Percentiles rank a stretch among this genome's conserved stretches.
Evolutionary conservation across 441 rosid species (phyloP).

Genomic region (Brassica hybrid): DNA sequence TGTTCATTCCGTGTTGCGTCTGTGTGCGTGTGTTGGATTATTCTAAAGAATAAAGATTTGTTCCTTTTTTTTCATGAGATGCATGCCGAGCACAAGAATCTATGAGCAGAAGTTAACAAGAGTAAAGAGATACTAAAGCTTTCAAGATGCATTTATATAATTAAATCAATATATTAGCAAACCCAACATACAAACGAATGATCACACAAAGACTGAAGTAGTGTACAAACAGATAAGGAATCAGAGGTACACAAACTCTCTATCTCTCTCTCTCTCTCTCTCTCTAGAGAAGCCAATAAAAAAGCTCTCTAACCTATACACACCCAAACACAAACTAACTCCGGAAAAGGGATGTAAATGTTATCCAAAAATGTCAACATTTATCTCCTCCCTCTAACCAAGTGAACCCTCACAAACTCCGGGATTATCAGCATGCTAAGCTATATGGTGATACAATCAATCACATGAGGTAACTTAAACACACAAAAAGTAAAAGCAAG

Average conservation of each 20-base stretch:
- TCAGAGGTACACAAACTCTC: conserved; percentile 25
- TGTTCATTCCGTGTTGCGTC: background rate
- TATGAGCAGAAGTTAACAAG: too few species aligned
- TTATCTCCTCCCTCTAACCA: conserved; percentile 32
- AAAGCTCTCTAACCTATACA: conserved; percentile 32
- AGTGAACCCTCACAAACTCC: background rate
- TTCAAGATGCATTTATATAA: too few species aligned
- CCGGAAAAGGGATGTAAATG: conserved; percentile 10
- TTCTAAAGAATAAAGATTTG: conserved; percentile 1
- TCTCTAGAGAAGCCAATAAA: conserved; percentile 16
- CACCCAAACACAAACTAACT: conserved; percentile 22
- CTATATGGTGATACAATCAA: conserved; percentile 53
- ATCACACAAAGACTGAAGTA: conserved; percentile 31
- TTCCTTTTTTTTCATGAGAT: background rate
- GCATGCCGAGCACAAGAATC: too few species aligned
- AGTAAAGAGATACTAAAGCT: too few species aligned
- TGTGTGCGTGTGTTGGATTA: background rate
- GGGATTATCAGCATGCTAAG: conserved; percentile 49
- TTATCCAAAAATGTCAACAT: conserved; percentile 42
- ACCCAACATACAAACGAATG: conserved; percentile 27
- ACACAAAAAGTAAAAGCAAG: conserved; percentile 26
- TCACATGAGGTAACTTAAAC: conserved; percentile 35
- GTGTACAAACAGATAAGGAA: conserved; percentile 30
- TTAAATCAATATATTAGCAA: conserved; percentile 14
- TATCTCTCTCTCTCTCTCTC: too few species aligned